Base-by-base conservation (phyloP, 805 yeast species). In the Candida railenensis region DNA sequence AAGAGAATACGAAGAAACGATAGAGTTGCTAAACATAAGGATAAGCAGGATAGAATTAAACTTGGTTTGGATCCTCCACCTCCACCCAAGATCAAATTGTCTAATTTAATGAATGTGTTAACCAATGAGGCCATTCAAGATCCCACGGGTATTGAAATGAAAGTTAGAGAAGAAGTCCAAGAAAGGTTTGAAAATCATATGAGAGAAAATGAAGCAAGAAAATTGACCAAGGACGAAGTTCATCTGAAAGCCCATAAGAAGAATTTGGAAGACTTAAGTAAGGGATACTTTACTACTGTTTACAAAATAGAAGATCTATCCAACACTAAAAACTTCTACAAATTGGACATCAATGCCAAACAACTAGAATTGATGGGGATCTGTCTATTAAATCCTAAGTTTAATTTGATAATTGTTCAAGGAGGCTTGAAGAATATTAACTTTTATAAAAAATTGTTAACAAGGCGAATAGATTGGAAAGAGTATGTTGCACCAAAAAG, bases 11-110 rank as follows among this genome's bases (percentile, higher is more conserved):
- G 97, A 38, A 77, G 84, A 49, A 85, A 85, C 48, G 83, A 80
- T 41, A 73, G 97, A 47, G 78, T 82, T 39, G 74, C 74, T 36
- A 72, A 66, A 49, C 80, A 81, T 50, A 82, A 83, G 55, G 94
- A 85, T 40, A 74, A 78, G 47, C 96, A 89, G 59, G 92, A 89
- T 53, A 71, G 86, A 40, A 83, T 91, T 20, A 78, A 83, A 47
- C 68, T 88, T 3, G 99, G 99, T 0, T 66, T 91, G 16, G 88
- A 85, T 40, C 86, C 96, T 0, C 85, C 96, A 3, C 96, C 97
- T 0, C 85, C 85, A 4, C 96, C 97, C 2, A 94, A 92, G 63
- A 86, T 94, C 21, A 88, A 86, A 56, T 70, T 89, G 38, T 80
- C 85, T 37, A 94, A 92, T 60, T 74, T 94, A 63, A 88, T 89